Evolutionary conservation across 129 eudicot genomes (phyloP), one percentile per base, ranked within the genome.

Genomic region (Pittosporum tobira): DNA sequence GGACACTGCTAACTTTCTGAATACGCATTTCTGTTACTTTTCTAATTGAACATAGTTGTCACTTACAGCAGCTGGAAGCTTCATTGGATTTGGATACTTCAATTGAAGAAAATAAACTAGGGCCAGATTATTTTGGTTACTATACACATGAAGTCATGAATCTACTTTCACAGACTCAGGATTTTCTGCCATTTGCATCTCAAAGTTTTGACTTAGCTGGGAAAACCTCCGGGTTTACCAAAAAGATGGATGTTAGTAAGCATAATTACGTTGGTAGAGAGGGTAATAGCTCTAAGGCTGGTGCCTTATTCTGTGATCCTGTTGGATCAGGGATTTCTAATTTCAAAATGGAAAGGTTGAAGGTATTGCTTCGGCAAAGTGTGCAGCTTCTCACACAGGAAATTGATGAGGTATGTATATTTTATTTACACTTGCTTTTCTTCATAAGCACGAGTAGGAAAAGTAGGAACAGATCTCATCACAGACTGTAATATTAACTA

Each of bases 101-200:
- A 13, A 16, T 23, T 1, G 77, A 73, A 30, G 54, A 46, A 43
- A 52, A 54, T 48, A 49, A 12, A 45, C 11, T 57, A 31, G 81
- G 83, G 66, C 94, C 94, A 3, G 88, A 89, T 61, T 75, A 71
- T 61, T 85, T 89, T 64, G 86, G 83, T 27, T 82, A 72, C 42
- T 89, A 75, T 57, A 45, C 69, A 43, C 70, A 48, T 18, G 86
- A 82, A 51, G 65, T 82, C 5, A 50, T 68, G 11, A 77, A 71
- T 31, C 65, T 89, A 31, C 70, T 88, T 21, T 69, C 83, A 22
- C 76, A 58, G 13, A 73, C 70, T 27, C 76, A 67, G 12, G 79
- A 66, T 66, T 61, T 63, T 49, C 31, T 76, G 11, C 80, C 87
- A 1, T 71, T 52, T 66, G 18, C 66, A 2, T 43, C 64, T 30